These are phyloP conservation scores for Lactifluus echinatus DNA, from an alignment of 768 basidiomycete genomes.

Conservation along the genomic window DNA sequence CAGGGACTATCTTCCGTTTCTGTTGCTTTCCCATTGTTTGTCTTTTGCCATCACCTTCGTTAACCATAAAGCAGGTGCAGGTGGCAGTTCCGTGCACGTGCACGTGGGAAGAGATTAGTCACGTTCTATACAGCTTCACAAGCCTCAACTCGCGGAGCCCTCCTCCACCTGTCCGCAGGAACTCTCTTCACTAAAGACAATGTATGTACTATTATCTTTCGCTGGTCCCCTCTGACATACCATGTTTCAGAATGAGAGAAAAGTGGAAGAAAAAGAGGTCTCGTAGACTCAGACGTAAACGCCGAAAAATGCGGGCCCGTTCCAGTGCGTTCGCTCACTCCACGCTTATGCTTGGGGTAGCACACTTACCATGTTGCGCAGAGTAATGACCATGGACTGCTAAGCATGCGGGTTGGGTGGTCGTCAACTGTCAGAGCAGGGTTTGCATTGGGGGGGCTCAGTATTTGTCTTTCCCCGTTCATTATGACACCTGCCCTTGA, in stretches of 20 bases:
- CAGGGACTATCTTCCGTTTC: slow-evolving; percentile 38
- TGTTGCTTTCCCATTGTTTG: slow-evolving; percentile 33
- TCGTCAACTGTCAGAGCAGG: not conserved
- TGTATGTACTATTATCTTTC: slow-evolving; percentile 11
- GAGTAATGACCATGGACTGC: slow-evolving; percentile 27
- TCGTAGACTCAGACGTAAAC: slow-evolving; percentile 85
- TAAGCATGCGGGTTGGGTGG: slow-evolving; percentile 10
- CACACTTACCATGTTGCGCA: slow-evolving; percentile 19
- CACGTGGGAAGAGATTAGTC: slow-evolving; percentile 24
- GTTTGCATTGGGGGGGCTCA: not conserved
- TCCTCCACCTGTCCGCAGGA: not conserved
- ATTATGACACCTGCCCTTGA: not conserved
- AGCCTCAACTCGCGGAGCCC: slow-evolving; percentile 22
- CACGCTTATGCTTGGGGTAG: not conserved
- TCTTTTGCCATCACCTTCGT: not conserved
- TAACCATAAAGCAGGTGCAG: too few species aligned
- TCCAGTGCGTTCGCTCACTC: slow-evolving; percentile 58
- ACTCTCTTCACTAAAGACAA: slow-evolving; percentile 21
- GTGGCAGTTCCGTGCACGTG: not conserved
- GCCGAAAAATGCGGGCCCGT: slow-evolving; percentile 94
- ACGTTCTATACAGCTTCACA: slow-evolving; percentile 31
- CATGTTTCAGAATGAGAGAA: slow-evolving; percentile 69
- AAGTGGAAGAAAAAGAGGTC: slow-evolving; percentile 98
- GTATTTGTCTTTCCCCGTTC: not conserved
- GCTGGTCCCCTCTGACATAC: not conserved